A percentile compares a stretch with the other conserved stretches of the same genome.
Evolutionary conservation across 495 filamentous ascomycete genomes (phyloP).

Genomic region (Parachaetomium inaequale): DNA sequence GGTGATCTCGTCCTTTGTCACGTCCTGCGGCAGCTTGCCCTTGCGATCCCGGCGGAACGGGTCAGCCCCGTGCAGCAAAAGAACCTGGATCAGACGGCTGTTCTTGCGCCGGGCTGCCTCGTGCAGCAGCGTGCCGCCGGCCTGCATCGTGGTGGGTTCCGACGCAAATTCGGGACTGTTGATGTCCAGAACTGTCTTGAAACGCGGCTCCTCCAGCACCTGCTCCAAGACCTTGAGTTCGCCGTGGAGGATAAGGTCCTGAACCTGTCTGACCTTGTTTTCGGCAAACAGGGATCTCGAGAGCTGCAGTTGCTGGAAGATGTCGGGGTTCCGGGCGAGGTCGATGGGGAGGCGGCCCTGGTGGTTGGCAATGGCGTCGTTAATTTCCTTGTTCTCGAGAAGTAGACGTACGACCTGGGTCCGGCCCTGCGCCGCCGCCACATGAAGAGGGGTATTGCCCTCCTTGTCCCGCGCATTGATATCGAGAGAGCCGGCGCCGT

Average conservation of each 20-base stretch:
- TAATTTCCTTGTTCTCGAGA: constrained; percentile 73
- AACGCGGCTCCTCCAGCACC: constrained; percentile 75
- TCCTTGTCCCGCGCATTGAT: constrained; percentile 88
- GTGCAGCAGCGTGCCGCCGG: constrained; percentile 85
- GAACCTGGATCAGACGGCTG: constrained; percentile 75
- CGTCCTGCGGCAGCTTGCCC: constrained; percentile 92
- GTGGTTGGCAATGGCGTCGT: constrained; percentile 88
- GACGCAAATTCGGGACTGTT: constrained; percentile 85
- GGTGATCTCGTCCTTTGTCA: constrained; percentile 92
- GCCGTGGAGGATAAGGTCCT: constrained; percentile 63
- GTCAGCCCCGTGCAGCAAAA: constrained; percentile 94
- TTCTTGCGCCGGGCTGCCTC: constrained; percentile 89
- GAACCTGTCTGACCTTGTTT: constrained; percentile 74
- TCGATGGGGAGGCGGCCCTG: constrained; percentile 84
- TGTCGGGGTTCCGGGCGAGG: constrained; percentile 82
- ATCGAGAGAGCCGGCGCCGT: constrained; percentile 62
- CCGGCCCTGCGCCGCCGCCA: constrained; percentile 79
- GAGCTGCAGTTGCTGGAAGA: constrained; percentile 93
- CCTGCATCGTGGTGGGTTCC: constrained; percentile 67
- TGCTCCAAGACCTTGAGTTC: constrained; percentile 76
- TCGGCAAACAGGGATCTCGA: constrained; percentile 88
- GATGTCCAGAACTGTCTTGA: constrained; percentile 81
- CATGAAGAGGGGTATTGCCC: constrained; percentile 88
- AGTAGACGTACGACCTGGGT: constrained; percentile 73
- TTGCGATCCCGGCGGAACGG: constrained; percentile 92